Conservation (phyloP, 176 grass and related monocot genomes). For the Aegilops tauschii region DNA sequence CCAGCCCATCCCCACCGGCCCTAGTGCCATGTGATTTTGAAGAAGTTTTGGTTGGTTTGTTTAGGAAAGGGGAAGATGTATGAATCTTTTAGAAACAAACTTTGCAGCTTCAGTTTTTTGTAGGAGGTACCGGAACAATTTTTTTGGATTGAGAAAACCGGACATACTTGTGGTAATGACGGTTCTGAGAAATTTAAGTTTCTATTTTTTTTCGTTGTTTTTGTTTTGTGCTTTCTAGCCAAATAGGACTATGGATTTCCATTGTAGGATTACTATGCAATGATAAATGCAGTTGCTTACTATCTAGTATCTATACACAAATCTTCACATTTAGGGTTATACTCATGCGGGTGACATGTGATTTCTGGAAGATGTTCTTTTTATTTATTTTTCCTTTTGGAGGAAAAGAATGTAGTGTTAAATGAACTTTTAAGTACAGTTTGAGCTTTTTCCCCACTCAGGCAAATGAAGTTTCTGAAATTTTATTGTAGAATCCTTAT, state of each 20-base stretch:
- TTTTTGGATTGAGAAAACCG: no score
- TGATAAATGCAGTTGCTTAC: no score
- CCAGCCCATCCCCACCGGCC: constrained; percentile 54
- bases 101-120: background rate
- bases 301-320: no score
- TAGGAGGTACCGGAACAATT: background rate
- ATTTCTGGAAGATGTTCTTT: no score
- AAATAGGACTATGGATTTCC: background rate
- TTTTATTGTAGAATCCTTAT: no score
- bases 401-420: no score
- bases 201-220: background rate
- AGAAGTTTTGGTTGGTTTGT: background rate
- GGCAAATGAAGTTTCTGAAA: no score
- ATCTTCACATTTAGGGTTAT: no score
- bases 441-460: no score
- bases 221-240: background rate
- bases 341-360: no score
- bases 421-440: no score
- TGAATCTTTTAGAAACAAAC: background rate
- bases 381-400: no score
- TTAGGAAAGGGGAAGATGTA: background rate
- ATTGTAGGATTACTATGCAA: background rate
- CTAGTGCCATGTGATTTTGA: constrained; percentile 49
- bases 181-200: background rate
- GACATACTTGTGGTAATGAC: background rate